Conservation (phyloP, 306 rosid genomes). For the Medicago arabica region DNA sequence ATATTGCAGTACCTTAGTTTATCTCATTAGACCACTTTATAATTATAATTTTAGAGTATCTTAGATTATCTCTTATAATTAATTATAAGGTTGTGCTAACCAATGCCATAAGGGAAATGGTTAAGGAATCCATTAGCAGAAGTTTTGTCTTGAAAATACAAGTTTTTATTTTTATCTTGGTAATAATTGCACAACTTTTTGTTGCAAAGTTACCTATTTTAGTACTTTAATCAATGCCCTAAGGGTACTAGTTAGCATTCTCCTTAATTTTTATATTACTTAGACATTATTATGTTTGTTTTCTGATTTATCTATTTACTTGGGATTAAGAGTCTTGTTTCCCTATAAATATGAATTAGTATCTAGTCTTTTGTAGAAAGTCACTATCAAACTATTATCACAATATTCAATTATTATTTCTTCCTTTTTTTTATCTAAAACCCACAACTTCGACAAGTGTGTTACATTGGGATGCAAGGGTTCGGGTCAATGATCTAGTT, state of each 20-base stretch:
- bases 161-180: no score
- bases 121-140: no score
- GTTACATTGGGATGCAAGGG: slow-evolving; percentile 5
- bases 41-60: not conserved
- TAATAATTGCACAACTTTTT: no score
- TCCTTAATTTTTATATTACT: not conserved
- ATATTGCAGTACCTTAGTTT: no score
- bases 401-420: not conserved
- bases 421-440: not conserved
- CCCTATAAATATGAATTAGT: not conserved
- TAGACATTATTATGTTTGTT: not conserved
- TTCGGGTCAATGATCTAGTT: slow-evolving; percentile 22
- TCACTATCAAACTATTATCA: not conserved
- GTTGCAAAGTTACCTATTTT: no score
- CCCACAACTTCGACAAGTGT: not conserved
- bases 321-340: not conserved
- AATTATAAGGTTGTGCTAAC: no score
- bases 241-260: no score
- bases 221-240: no score
- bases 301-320: not conserved
- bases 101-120: no score
- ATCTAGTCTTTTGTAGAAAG: not conserved
- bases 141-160: no score
- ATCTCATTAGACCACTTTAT: not conserved
- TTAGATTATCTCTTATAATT: not conserved